phyloP scores from a whole-genome alignment of 2,329 filamentous ascomycete species.

The Neofusicoccum umdonicola region DNA sequence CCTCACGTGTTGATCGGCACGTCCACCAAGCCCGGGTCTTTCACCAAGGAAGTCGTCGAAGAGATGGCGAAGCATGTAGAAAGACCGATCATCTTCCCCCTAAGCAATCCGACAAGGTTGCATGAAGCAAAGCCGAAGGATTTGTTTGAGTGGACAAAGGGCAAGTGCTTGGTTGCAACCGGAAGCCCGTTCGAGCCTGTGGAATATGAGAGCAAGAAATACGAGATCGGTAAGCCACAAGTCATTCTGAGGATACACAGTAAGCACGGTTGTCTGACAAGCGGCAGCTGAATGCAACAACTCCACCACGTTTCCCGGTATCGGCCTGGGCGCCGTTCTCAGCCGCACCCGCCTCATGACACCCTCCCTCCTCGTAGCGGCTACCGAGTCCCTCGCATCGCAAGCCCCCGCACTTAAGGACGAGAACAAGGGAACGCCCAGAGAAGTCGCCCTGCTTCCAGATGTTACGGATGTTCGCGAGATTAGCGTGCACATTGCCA shows the following conservation, averaged over 20 bases:
- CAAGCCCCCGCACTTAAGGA: conserved; percentile 69
- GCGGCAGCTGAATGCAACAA: conserved; percentile 80
- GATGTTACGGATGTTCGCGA: conserved; percentile 72
- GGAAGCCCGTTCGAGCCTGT: conserved; percentile 80
- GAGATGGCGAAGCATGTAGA: conserved; percentile 74
- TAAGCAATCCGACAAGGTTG: conserved; percentile 80
- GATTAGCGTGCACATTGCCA: conserved; percentile 75
- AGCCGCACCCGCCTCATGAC: conserved; percentile 65
- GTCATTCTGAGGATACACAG: not conserved
- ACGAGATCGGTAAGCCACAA: conserved; percentile 50
- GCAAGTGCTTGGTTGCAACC: conserved; percentile 75
- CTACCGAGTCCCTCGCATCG: conserved; percentile 68
- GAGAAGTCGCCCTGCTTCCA: conserved; percentile 64
- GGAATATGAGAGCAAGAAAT: conserved; percentile 53
- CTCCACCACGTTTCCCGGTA: conserved; percentile 79
- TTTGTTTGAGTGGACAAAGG: conserved; percentile 73
- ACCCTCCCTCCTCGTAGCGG: conserved; percentile 78
- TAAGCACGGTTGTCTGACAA: too few species aligned
- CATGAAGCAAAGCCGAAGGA: conserved; percentile 80
- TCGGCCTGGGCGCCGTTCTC: conserved; percentile 76
- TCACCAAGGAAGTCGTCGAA: conserved; percentile 69
- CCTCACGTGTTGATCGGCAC: conserved; percentile 84
- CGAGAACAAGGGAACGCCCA: conserved; percentile 35
- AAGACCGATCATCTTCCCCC: conserved; percentile 80
- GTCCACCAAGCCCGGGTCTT: conserved; percentile 72